Evolutionary conservation across 2,329 filamentous ascomycete genomes (phyloP).

Genomic region (Beauveria varroae): DNA sequence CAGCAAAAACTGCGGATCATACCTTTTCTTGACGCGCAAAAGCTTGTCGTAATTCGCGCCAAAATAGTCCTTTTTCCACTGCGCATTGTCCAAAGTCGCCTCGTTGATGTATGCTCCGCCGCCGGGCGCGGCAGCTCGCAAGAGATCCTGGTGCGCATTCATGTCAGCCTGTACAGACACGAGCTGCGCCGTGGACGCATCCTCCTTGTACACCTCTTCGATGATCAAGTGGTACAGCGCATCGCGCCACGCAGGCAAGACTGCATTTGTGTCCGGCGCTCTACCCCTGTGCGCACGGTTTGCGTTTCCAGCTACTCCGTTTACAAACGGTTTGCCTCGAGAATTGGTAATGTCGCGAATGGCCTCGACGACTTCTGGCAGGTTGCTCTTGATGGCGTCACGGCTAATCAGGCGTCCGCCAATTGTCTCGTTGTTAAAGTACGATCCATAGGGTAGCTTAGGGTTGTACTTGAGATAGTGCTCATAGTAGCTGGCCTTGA

Average conservation of each 20-base stretch:
- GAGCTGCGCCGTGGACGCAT: background rate
- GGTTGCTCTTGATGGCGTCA: conserved; percentile 18
- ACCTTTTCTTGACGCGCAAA: conserved; percentile 40
- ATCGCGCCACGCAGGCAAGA: background rate
- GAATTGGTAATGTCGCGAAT: conserved; percentile 19
- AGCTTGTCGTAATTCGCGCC: conserved; percentile 37
- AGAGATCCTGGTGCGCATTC: conserved; percentile 2
- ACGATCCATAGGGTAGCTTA: background rate
- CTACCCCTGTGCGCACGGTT: background rate
- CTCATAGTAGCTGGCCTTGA: conserved; percentile 35
- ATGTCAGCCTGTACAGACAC: background rate
- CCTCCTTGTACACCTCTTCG: background rate
- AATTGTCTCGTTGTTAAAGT: conserved; percentile 26
- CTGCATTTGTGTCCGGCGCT: background rate
- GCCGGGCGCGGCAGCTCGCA: conserved; percentile 32
- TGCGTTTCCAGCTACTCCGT: background rate
- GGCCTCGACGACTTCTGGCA: background rate
- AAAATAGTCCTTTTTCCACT: conserved; percentile 38
- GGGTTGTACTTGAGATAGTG: conserved; percentile 14
- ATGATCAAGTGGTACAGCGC: conserved; percentile 1
- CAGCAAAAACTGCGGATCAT: conserved; percentile 38
- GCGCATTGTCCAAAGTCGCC: conserved; percentile 36
- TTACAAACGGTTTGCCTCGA: background rate
- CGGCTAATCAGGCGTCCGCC: conserved; percentile 37
- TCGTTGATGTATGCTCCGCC: conserved; percentile 44